Conservation (phyloP, 176 grass and related monocot genomes). For the Oryza australiensis region DNA sequence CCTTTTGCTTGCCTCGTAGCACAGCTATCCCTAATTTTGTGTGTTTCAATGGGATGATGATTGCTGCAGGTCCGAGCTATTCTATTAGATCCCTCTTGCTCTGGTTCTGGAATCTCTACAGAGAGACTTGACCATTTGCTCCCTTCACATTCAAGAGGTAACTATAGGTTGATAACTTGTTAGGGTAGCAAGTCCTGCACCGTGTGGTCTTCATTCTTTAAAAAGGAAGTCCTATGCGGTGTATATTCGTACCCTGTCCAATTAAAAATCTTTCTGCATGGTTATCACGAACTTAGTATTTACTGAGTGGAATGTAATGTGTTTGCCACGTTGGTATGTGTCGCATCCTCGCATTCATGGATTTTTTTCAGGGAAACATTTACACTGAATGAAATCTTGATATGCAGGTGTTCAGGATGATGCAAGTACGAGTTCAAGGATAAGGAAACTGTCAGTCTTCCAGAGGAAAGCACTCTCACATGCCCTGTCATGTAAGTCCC, state of each 20-base stretch:
- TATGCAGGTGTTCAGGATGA: constrained; percentile 43
- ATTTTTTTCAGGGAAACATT: neutral
- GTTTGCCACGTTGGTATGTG: no score
- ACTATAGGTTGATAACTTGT: constrained; percentile 5
- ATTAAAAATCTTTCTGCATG: neutral
- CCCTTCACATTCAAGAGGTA: constrained; percentile 82
- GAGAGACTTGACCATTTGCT: constrained; percentile 92
- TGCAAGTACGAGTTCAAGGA: constrained; percentile 47
- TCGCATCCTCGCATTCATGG: neutral
- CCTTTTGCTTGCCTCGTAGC: neutral
- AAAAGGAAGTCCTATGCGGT: neutral
- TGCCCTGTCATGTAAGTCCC: constrained; percentile 77
- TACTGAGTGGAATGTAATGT: neutral
- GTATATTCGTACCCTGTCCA: neutral
- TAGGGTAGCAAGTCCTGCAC: neutral
- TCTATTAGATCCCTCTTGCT: constrained; percentile 90
- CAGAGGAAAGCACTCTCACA: constrained; percentile 83
- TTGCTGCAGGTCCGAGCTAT: constrained; percentile 73
- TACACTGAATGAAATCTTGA: constrained; percentile 16
- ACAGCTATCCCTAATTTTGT: constrained; percentile 11
- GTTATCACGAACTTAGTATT: neutral
- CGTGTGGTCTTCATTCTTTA: neutral
- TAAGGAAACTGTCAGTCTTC: constrained; percentile 75
- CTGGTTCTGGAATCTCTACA: constrained; percentile 87
- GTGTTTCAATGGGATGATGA: neutral